Evolutionary conservation across 192 early-diverging fungal species (phyloP).

Genomic region (Gaertneriomyces semiglobifer): DNA sequence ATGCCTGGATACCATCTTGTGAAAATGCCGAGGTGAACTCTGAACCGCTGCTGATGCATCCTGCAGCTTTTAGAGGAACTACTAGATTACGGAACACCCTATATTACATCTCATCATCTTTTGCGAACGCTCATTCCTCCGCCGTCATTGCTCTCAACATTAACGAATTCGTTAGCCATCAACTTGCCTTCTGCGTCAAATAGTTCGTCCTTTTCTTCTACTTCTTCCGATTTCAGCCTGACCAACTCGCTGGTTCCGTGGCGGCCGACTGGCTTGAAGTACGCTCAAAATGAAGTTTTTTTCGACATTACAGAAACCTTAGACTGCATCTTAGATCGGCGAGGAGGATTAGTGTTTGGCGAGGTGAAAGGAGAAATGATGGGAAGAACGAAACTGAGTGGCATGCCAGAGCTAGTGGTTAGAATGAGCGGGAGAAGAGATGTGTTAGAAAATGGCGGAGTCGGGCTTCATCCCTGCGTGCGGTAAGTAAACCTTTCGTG

Average conservation of each 20-base stretch:
- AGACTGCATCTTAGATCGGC: slow-evolving; percentile 77
- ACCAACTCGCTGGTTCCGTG: slow-evolving; percentile 70
- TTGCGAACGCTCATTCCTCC: slow-evolving; percentile 83
- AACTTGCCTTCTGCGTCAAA: slow-evolving; percentile 22
- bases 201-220: too few relatives aligned
- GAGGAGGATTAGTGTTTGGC: slow-evolving; percentile 16
- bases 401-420: slow-evolving; percentile 31
- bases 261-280: slow-evolving; percentile 81
- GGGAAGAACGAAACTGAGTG: slow-evolving; percentile 75
- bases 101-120: slow-evolving; percentile 83
- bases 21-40: too few relatives aligned
- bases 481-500: slow-evolving; percentile 32
- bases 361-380: slow-evolving; percentile 63
- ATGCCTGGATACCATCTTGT: neutral
- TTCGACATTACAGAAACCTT: slow-evolving; percentile 90
- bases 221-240: too few relatives aligned
- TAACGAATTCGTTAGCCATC: slow-evolving; percentile 82
- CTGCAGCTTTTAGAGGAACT: slow-evolving; percentile 83
- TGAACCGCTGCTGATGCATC: too few relatives aligned
- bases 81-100: slow-evolving; percentile 85
- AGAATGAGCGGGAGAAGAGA: slow-evolving; percentile 46
- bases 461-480: slow-evolving; percentile 88
- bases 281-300: slow-evolving; percentile 89
- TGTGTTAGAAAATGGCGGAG: slow-evolving; percentile 67
- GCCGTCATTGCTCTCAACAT: slow-evolving; percentile 77